Percentiles rank a stretch among this genome's conserved stretches.
These are phyloP conservation scores for Ophiostoma sp. DNA, from an alignment of 2,329 filamentous ascomycete genomes.

Conservation along the genomic window DNA sequence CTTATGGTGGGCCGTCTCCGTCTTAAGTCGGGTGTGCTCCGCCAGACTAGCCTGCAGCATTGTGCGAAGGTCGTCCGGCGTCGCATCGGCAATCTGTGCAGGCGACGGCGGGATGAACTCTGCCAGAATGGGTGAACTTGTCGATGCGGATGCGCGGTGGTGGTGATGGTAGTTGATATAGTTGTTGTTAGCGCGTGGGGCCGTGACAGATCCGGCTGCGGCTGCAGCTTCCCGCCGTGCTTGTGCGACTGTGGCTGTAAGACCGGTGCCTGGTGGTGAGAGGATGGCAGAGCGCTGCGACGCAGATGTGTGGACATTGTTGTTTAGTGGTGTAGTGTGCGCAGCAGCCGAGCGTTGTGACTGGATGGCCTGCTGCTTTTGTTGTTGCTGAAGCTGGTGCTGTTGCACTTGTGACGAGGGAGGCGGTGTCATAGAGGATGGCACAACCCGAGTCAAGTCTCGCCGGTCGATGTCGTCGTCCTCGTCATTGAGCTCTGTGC, in stretches of 20 bases:
- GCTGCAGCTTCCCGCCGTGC: slow-evolving; percentile 24
- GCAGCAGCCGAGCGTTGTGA: neutral
- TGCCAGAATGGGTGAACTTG: slow-evolving; percentile 25
- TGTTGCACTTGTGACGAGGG: slow-evolving; percentile 41
- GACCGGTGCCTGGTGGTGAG: slow-evolving; percentile 50
- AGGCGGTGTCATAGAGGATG: slow-evolving; percentile 54
- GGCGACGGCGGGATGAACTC: slow-evolving; percentile 47
- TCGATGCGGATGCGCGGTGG: slow-evolving; percentile 3
- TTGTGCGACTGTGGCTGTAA: slow-evolving; percentile 35
- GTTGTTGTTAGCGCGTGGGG: neutral
- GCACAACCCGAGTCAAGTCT: slow-evolving; percentile 43
- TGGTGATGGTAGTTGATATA: neutral
- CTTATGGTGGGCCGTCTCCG: slow-evolving; percentile 84
- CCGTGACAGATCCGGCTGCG: neutral
- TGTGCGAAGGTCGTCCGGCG: slow-evolving; percentile 50
- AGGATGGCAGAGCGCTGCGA: slow-evolving; percentile 46
- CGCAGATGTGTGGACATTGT: slow-evolving; percentile 31
- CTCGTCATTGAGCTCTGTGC: slow-evolving; percentile 46
- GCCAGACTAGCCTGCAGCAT: slow-evolving; percentile 52
- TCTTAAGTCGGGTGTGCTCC: slow-evolving; percentile 61
- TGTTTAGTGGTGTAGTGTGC: slow-evolving; percentile 24
- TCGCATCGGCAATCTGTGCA: slow-evolving; percentile 48
- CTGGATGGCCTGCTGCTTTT: slow-evolving; percentile 12
- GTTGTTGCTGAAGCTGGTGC: slow-evolving; percentile 9
- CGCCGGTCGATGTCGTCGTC: slow-evolving; percentile 43